Evolutionary conservation across 164 flowering plant genomes (phyloP).

Genomic region (Houttuynia cordata): DNA sequence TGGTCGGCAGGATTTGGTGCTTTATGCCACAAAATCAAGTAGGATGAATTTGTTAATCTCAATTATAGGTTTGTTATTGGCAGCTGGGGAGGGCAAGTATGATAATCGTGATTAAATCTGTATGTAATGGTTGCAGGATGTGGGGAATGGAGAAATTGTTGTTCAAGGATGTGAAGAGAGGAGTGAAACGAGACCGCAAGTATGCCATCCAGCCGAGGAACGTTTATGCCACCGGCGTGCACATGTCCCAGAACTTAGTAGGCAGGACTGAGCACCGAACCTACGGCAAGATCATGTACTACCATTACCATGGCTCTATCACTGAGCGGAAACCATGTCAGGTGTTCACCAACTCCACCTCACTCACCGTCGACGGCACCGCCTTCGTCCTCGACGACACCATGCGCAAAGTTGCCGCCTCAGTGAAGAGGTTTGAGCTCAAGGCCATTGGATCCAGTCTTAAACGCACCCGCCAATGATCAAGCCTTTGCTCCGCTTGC

Average conservation of each 20-base stretch:
- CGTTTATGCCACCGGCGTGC: slow-evolving; percentile 77
- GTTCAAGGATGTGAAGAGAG: slow-evolving; percentile 60
- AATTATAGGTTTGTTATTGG: no score
- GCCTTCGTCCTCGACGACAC: slow-evolving; percentile 54
- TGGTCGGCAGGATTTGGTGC: not conserved
- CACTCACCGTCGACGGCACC: slow-evolving; percentile 21
- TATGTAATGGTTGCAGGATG: slow-evolving; percentile 29
- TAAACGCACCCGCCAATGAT: slow-evolving; percentile 41
- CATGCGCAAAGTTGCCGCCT: slow-evolving; percentile 26
- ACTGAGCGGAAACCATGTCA: slow-evolving; percentile 71
- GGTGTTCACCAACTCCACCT: slow-evolving; percentile 25
- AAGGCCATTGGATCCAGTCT: slow-evolving; percentile 41
- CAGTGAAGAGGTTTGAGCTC: slow-evolving; percentile 54
- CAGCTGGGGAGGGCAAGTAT: not conserved
- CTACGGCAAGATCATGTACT: slow-evolving; percentile 52
- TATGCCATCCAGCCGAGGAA: slow-evolving; percentile 79
- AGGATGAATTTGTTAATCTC: no score
- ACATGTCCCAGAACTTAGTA: slow-evolving; percentile 60
- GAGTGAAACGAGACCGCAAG: slow-evolving; percentile 72
- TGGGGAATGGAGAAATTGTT: slow-evolving; percentile 97
- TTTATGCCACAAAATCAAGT: no score
- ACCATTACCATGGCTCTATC: slow-evolving; percentile 84
- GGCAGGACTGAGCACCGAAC: slow-evolving; percentile 65
- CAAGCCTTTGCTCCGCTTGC: not conserved
- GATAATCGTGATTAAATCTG: not conserved